These are phyloP conservation scores for Solanum virginianum DNA, from an alignment of 257 asterid species.

Conservation along the genomic window DNA sequence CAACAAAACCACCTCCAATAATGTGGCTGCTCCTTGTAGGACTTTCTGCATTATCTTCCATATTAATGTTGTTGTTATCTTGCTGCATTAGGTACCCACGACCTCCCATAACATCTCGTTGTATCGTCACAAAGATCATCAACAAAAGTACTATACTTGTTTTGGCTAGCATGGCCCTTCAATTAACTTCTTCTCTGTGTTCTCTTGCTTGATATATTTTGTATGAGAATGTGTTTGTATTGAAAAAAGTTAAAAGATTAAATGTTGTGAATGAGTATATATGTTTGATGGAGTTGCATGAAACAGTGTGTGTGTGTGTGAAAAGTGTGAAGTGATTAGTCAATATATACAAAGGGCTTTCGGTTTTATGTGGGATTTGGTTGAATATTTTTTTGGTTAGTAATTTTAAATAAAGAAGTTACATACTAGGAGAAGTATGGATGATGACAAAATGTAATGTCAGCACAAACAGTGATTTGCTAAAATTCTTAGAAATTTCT, in stretches of 20 bases:
- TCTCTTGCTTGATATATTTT: not conserved
- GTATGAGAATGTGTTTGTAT: not conserved
- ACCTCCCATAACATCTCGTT: conserved; percentile 13
- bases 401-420: not conserved
- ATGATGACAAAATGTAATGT: not conserved
- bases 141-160: not conserved
- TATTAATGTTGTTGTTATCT: not conserved
- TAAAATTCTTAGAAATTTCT: not conserved
- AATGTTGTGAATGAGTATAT: not conserved
- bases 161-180: conserved; percentile 1
- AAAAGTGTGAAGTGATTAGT: not conserved
- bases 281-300: not conserved
- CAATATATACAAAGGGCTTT: not conserved
- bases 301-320: not conserved
- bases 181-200: not conserved
- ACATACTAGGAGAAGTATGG: not conserved
- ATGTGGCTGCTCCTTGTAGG: not conserved
- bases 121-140: conserved; percentile 2
- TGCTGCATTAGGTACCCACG: conserved; percentile 2
- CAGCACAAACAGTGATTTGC: not conserved
- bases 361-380: not conserved
- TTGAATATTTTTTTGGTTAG: not conserved
- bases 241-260: not conserved
- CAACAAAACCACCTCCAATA: conserved; percentile 15
- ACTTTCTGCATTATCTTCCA: not conserved